Evolutionary conservation across 2,329 filamentous ascomycete genomes (phyloP).

Genomic region (Cercospora zeina): DNA sequence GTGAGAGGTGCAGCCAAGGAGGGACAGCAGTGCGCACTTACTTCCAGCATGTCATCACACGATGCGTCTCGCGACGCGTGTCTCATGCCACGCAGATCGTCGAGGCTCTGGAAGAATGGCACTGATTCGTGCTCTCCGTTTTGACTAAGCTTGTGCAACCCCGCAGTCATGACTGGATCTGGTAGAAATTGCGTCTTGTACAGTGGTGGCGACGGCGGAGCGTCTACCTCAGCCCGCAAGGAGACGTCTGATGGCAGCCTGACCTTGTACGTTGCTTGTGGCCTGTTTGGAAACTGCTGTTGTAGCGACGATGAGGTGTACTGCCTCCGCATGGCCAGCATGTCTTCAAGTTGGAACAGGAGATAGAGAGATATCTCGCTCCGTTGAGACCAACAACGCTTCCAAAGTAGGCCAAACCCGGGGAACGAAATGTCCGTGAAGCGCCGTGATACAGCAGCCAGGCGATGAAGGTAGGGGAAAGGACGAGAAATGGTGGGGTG

Average conservation of each 20-base stretch:
- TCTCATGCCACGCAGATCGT: background rate
- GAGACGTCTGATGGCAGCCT: background rate
- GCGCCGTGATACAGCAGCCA: background rate
- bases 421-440: background rate
- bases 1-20: constrained; percentile 20
- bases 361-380: background rate
- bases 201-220: constrained; percentile 20
- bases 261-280: background rate
- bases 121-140: background rate
- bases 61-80: background rate
- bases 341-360: background rate
- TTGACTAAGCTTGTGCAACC: background rate
- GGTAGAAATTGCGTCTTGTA: constrained; percentile 21
- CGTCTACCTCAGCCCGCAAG: background rate
- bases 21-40: constrained; percentile 19
- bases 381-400: background rate
- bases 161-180: background rate
- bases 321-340: background rate
- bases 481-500: constrained; percentile 20
- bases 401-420: background rate
- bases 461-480: constrained; percentile 7
- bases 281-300: background rate
- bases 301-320: background rate
- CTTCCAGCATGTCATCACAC: constrained; percentile 20
- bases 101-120: constrained; percentile 8